Evolutionary conservation across 2,329 filamentous ascomycete genomes (phyloP).

Genomic region (Colletotrichum liriopes): DNA sequence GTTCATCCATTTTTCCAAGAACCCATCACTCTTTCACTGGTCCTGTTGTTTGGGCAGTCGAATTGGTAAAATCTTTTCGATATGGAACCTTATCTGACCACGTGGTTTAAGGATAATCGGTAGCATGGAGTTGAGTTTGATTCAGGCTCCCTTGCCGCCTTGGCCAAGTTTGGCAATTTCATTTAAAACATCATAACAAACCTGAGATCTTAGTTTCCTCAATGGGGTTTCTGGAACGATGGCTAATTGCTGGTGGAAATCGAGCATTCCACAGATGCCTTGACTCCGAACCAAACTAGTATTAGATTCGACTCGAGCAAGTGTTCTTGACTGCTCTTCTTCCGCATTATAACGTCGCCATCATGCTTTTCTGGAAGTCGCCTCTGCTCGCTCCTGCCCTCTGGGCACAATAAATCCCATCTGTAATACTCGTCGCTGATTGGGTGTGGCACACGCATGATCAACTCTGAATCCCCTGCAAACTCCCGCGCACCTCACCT

Average conservation of each 20-base stretch:
- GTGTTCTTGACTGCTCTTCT: background rate
- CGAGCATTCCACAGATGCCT: conserved; percentile 18
- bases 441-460: conserved; percentile 3
- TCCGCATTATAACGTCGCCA: conserved; percentile 13
- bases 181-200: conserved; percentile 31
- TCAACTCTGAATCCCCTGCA: background rate
- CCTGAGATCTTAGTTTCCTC: background rate
- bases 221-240: conserved; percentile 14
- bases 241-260: conserved; percentile 36
- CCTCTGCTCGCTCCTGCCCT: conserved; percentile 1
- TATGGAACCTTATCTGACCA: background rate
- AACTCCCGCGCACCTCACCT: background rate
- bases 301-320: background rate
- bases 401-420: background rate
- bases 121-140: background rate
- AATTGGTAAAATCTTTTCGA: background rate
- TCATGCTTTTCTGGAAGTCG: background rate
- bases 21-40: background rate
- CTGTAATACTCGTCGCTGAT: background rate
- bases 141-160: background rate
- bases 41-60: no score
- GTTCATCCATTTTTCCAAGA: no score
- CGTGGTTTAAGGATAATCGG: conserved; percentile 1
- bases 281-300: background rate
- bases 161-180: background rate